These are phyloP conservation scores for Schrenkiella parvula DNA, from an alignment of 345 rosid genomes.

Conservation along the genomic window DNA sequence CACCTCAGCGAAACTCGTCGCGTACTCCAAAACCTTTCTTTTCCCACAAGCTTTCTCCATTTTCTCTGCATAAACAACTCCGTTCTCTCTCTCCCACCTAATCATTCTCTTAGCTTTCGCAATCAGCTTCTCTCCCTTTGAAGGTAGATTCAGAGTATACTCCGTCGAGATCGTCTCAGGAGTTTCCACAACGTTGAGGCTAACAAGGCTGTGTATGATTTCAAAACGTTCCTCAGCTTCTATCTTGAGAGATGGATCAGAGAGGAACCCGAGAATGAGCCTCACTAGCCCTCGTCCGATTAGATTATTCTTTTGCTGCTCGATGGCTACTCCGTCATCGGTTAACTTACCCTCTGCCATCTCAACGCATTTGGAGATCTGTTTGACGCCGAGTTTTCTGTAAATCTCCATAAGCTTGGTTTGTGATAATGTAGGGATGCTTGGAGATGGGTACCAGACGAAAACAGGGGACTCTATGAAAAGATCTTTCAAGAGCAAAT, in stretches of 20 bases:
- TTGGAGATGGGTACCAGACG: conserved; percentile 67
- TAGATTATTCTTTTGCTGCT: conserved; percentile 6
- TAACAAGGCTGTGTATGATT: conserved; percentile 40
- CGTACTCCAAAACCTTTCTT: conserved; percentile 42
- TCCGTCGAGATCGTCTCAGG: conserved; percentile 31
- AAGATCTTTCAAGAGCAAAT: conserved; percentile 53
- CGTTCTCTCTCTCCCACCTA: conserved; percentile 54
- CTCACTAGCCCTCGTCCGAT: conserved; percentile 44
- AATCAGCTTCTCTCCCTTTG: conserved; percentile 28
- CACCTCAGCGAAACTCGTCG: conserved; percentile 47
- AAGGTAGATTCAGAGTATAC: conserved; percentile 39
- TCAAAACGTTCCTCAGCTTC: conserved; percentile 48
- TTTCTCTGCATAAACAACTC: conserved; percentile 44
- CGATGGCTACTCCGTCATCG: neutral
- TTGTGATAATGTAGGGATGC: conserved; percentile 37
- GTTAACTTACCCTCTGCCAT: conserved; percentile 33
- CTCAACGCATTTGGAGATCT: conserved; percentile 48
- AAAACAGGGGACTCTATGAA: conserved; percentile 43
- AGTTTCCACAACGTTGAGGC: conserved; percentile 39
- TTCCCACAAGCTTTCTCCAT: conserved; percentile 32
- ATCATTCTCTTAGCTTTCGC: conserved; percentile 34
- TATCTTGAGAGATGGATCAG: conserved; percentile 41
- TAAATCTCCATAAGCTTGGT: conserved; percentile 44
- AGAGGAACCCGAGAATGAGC: conserved; percentile 58
- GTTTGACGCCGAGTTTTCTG: conserved; percentile 49